Evolutionary conservation across 176 grass and related monocot species (phyloP), one percentile per base, ranked within the genome.

Genomic region (Areca catechu): DNA sequence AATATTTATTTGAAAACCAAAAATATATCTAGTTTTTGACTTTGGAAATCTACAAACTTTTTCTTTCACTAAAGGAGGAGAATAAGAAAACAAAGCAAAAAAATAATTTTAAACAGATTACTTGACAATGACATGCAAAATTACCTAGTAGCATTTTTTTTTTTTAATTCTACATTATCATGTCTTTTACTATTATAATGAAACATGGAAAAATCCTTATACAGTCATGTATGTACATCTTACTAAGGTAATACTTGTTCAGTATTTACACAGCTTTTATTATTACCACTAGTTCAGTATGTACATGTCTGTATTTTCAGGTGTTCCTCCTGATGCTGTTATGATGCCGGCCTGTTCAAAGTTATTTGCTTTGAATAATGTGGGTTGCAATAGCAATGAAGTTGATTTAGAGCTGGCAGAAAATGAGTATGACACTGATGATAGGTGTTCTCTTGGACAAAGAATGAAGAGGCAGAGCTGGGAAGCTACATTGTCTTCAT

Each of bases 401-500:
- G 54, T 22, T 55, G 51, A 19, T 50, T 57, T 50, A 62, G 50
- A 53, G 23, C 22, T 74, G 19, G 52, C 48, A 53, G 43, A 14
- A 68, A 60, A 50, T 64, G 71, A 66, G 50, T 65, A 49, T 66
- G 52, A 18, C 55, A 21, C 21, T 47, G 50, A 57, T 67, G 57
- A 6, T 65, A 48, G 66, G 27, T 19, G 17, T 54, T 61, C 56
- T 62, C 62, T 65, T 70, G 69, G 73, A 17, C 73, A 86, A 63
- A 67, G 66, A 60, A 48, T 67, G 75, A 95, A 89, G 48, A 89
- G 83, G 62, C 73, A 74, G 48, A 57, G 68, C 54, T 86, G 77
- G 72, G 59, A 83, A 78, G 66, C 68, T 52, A 86, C 82, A 12
- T 86, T 83, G 21, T 83, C 85, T 70, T 89, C 85, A 63, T 66